phyloP scores from a whole-genome alignment of 495 filamentous ascomycete genomes.

The Pyrenula aspistea region DNA sequence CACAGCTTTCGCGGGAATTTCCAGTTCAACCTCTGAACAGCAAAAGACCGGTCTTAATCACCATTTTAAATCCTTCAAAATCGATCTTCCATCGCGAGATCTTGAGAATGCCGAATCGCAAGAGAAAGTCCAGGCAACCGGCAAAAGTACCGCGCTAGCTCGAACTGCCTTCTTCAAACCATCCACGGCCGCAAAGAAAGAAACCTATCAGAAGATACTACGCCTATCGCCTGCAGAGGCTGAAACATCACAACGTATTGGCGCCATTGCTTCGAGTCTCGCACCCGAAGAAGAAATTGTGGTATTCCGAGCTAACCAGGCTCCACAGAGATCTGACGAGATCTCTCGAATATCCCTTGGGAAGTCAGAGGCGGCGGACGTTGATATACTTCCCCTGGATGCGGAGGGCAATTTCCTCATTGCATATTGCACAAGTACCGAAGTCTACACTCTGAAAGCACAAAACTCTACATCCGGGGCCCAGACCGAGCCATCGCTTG shows the following conservation, averaged over 20 bases:
- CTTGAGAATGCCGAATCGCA: conserved; percentile 8
- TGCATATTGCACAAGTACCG: conserved; percentile 69
- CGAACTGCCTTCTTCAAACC: conserved; percentile 11
- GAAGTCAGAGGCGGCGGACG: conserved; percentile 58
- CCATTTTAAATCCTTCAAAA: conserved; percentile 71
- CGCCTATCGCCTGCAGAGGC: conserved; percentile 54
- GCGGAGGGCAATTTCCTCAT: conserved; percentile 47
- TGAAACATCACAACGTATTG: conserved; percentile 41
- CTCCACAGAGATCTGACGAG: conserved; percentile 43
- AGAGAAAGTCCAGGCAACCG: conserved; percentile 11
- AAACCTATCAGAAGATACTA: conserved; percentile 68
- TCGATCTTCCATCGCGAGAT: conserved; percentile 33
- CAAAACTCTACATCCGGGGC: background rate
- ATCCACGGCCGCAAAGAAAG: conserved; percentile 30
- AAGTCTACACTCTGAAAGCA: conserved; percentile 42
- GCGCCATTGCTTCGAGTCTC: conserved; percentile 63
- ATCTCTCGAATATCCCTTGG: conserved; percentile 53
- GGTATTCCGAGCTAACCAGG: conserved; percentile 56
- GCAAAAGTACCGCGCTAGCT: conserved; percentile 16
- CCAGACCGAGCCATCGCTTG: background rate
- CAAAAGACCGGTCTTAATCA: conserved; percentile 65
- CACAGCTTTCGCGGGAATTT: conserved; percentile 70
- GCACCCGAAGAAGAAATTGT: conserved; percentile 54
- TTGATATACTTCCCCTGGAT: conserved; percentile 57
- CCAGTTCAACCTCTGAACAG: conserved; percentile 61